Conservation (phyloP, 2,329 filamentous ascomycete species). For the Cladosporium oxysporum region DNA sequence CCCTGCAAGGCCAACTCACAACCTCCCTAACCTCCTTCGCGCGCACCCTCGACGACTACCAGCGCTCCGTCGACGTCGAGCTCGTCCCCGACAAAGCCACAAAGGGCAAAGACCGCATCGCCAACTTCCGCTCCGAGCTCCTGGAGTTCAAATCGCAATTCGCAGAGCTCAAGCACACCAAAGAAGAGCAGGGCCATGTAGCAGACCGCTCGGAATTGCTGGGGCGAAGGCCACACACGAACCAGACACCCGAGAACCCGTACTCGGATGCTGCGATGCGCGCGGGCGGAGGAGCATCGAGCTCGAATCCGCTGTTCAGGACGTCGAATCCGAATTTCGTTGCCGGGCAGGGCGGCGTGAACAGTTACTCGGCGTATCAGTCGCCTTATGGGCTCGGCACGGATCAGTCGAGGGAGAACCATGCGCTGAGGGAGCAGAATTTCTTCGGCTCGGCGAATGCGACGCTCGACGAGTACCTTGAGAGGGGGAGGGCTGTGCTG, state of each 20-base stretch:
- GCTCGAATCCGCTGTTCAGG: conserved; percentile 39
- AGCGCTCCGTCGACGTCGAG: conserved; percentile 80
- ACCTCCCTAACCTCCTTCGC: conserved; percentile 78
- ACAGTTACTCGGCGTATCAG: conserved; percentile 43
- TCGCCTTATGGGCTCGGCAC: conserved; percentile 39
- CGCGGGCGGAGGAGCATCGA: conserved; percentile 28
- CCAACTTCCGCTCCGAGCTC: conserved; percentile 81
- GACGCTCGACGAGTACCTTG: conserved; percentile 91
- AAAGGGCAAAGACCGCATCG: conserved; percentile 82
- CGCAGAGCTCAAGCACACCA: conserved; percentile 72
- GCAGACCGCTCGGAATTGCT: conserved; percentile 74
- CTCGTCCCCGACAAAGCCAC: conserved; percentile 88
- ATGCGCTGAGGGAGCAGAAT: conserved; percentile 84
- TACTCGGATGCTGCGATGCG: conserved; percentile 64
- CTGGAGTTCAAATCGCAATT: conserved; percentile 77
- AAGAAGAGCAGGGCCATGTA: conserved; percentile 61
- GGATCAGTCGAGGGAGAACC: conserved; percentile 61
- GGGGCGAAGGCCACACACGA: conserved; percentile 75
- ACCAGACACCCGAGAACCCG: conserved; percentile 84
- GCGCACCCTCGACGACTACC: conserved; percentile 91
- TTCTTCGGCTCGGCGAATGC: conserved; percentile 82
- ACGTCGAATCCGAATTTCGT: conserved; percentile 40
- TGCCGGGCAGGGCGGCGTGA: conserved; percentile 36
- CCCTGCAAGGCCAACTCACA: conserved; percentile 67
- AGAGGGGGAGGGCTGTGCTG: conserved; percentile 84